Evolutionary conservation across 345 rosid genomes (phyloP).

Genomic region (Syzygium oleosum): DNA sequence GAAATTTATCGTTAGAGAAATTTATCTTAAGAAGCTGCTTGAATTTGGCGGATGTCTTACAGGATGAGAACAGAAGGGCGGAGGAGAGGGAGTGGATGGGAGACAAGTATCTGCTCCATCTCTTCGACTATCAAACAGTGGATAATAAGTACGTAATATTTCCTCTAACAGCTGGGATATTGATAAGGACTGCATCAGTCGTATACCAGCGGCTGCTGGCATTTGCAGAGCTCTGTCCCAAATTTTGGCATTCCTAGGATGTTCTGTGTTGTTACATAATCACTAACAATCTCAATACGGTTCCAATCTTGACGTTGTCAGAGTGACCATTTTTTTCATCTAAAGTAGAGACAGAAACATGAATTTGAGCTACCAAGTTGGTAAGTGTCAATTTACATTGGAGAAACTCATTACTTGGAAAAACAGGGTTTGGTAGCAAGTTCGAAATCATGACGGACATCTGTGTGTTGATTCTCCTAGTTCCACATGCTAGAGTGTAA

Average conservation of each 20-base stretch:
- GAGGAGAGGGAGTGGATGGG: conserved; percentile 51
- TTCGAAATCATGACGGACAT: neutral
- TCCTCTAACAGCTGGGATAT: conserved; percentile 62
- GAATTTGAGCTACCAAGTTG: neutral
- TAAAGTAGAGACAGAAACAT: neutral
- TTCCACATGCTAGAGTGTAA: neutral
- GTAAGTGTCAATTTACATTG: rapidly evolving
- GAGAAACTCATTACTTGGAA: neutral
- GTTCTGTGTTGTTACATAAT: neutral
- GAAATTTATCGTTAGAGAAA: neutral
- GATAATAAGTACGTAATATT: conserved; percentile 30
- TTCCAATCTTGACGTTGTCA: neutral
- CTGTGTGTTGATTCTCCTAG: rapidly evolving
- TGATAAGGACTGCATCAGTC: conserved; percentile 46
- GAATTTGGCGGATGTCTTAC: neutral
- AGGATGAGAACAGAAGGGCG: conserved; percentile 45
- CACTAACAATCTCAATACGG: neutral
- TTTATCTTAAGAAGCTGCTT: neutral
- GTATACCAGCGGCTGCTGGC: conserved; percentile 36
- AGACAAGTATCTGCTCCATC: conserved; percentile 39
- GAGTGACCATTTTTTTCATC: neutral
- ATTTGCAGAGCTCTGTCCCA: conserved; percentile 45
- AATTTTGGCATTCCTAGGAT: conserved; percentile 25
- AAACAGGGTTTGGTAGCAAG: neutral
- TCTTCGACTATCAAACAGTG: conserved; percentile 37